These are phyloP conservation scores for Zygoascus flipseniorum DNA, from an alignment of 805 yeast genomes.

Conservation along the genomic window DNA sequence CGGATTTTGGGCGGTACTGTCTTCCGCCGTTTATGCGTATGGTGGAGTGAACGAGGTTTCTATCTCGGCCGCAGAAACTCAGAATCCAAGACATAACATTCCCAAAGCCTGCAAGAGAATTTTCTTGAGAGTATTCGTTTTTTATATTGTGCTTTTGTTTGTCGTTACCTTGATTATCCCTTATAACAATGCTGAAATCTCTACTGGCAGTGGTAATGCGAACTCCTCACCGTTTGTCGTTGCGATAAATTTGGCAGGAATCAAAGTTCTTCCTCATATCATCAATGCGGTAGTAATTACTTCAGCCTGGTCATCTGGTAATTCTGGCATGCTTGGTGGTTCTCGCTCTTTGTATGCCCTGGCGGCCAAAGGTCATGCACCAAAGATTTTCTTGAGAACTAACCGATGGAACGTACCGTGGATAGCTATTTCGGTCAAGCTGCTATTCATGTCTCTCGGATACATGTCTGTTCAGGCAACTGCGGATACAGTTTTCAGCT, in stretches of 20 bases:
- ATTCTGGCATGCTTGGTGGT: conserved; percentile 70
- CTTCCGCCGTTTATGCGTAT: conserved; percentile 61
- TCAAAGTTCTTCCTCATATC: conserved; percentile 60
- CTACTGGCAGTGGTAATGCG: conserved; percentile 35
- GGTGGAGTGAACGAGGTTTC: conserved; percentile 65
- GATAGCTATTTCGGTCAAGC: conserved; percentile 43
- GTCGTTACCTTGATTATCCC: conserved; percentile 64
- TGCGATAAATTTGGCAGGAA: conserved; percentile 62
- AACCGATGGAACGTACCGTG: conserved; percentile 65
- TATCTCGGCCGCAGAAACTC: conserved; percentile 69
- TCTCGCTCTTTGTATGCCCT: conserved; percentile 68
- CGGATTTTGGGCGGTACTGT: conserved; percentile 52
- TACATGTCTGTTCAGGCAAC: conserved; percentile 57
- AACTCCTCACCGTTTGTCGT: conserved; percentile 80
- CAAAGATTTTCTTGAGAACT: conserved; percentile 54
- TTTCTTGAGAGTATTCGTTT: conserved; percentile 57
- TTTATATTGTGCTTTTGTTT: conserved; percentile 54
- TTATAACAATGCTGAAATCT: conserved; percentile 43
- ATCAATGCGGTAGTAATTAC: conserved; percentile 70
- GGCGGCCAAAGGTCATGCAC: conserved; percentile 67
- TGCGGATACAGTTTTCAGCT: conserved; percentile 50
- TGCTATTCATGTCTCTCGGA: conserved; percentile 53
- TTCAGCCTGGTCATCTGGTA: conserved; percentile 74
- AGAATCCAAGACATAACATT: conserved; percentile 57
- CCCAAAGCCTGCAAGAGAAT: conserved; percentile 67